Conservation (phyloP, 2,329 filamentous ascomycete genomes). For the Paecilomyces variotii region DNA sequence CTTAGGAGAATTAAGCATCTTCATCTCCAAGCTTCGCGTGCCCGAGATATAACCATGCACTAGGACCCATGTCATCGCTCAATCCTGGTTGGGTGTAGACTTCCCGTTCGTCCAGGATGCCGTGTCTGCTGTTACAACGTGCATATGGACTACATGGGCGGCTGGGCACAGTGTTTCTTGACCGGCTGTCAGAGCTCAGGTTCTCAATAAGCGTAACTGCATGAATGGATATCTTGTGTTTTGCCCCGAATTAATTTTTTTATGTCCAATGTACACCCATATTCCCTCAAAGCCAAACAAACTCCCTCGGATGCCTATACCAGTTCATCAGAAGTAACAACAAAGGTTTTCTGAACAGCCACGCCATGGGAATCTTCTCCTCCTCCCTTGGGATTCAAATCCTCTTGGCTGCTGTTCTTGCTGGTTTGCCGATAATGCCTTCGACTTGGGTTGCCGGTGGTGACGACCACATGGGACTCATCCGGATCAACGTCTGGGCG, state of each 20-base stretch:
- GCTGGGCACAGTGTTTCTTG: too few relatives aligned
- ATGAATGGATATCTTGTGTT: too few relatives aligned
- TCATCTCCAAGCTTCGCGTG: too few relatives aligned
- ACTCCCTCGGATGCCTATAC: neutral
- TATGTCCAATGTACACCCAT: neutral
- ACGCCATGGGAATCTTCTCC: constrained; percentile 16
- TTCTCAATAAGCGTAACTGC: too few relatives aligned
- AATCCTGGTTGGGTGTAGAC: too few relatives aligned
- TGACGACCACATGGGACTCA: constrained; percentile 17
- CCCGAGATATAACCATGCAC: too few relatives aligned
- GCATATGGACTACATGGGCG: too few relatives aligned
- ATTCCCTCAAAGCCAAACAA: neutral
- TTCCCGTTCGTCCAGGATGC: too few relatives aligned
- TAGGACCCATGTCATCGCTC: too few relatives aligned
- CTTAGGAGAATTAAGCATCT: too few relatives aligned
- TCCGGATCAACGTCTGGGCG: constrained; percentile 21
- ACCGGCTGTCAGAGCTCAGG: too few relatives aligned
- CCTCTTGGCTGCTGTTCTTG: constrained; percentile 24
- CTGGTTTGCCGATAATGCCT: constrained; percentile 12
- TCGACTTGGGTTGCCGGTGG: constrained; percentile 15
- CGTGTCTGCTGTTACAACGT: too few relatives aligned
- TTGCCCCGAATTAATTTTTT: neutral
- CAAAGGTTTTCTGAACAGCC: constrained; percentile 27
- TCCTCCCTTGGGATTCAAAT: constrained; percentile 19
- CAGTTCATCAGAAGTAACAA: constrained; percentile 19